A percentile compares a stretch with the other conserved stretches of the same genome.
Evolutionary conservation across 2,329 filamentous ascomycete species (phyloP).

Genomic region (Hymenoscyphus salicellus): DNA sequence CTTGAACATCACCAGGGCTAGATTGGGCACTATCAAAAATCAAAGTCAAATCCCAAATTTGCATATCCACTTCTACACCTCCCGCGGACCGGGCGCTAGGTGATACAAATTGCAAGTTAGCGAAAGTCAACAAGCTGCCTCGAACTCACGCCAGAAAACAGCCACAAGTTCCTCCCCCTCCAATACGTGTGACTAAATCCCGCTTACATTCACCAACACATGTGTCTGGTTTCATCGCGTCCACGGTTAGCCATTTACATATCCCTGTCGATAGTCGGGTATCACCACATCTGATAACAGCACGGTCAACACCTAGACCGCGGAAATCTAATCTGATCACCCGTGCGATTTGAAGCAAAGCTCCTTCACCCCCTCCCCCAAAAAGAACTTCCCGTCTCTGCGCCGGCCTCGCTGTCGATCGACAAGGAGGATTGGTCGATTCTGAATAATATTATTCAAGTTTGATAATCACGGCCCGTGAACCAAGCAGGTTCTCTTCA

Average conservation of each 20-base stretch:
- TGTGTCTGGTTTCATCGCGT: background rate
- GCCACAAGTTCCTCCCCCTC: background rate
- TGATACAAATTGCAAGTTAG: background rate
- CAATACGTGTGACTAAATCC: too few species aligned
- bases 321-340: constrained; percentile 1
- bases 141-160: background rate
- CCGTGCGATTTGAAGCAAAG: background rate
- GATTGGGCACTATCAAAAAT: background rate
- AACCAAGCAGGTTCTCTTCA: background rate
- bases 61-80: background rate
- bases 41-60: background rate
- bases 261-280: background rate
- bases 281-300: background rate
- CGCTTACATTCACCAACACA: background rate
- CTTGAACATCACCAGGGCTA: background rate
- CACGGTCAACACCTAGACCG: background rate
- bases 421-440: background rate
- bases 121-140: background rate
- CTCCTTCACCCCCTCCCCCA: background rate
- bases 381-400: background rate
- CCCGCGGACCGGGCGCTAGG: background rate
- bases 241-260: background rate
- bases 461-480: constrained; percentile 4
- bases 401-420: background rate
- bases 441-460: constrained; percentile 3